Conservation (phyloP, 2,329 filamentous ascomycete species). For the Alternaria alternata region DNA sequence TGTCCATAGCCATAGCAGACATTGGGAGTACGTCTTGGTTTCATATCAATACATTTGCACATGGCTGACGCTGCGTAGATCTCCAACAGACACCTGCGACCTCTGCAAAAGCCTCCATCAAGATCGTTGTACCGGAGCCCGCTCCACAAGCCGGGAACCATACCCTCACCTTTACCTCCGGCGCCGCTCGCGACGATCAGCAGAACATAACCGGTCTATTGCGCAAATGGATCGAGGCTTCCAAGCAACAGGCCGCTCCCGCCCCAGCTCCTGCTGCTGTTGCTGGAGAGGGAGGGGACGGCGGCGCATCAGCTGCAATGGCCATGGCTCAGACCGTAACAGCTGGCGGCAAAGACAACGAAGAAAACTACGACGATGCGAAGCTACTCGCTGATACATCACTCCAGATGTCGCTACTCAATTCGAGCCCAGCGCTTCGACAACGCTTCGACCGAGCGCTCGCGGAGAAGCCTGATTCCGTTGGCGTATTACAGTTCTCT, state of each 20-base stretch:
- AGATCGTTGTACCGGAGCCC: constrained; percentile 79
- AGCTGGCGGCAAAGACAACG: constrained; percentile 54
- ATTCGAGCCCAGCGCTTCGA: constrained; percentile 76
- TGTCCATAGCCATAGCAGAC: constrained; percentile 75
- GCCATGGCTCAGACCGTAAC: constrained; percentile 75
- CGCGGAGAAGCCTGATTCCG: constrained; percentile 81
- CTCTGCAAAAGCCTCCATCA: constrained; percentile 91
- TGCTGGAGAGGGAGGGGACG: constrained; percentile 30
- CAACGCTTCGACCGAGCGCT: constrained; percentile 88
- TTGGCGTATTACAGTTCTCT: constrained; percentile 83
- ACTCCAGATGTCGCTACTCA: constrained; percentile 87
- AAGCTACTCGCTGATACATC: constrained; percentile 79
- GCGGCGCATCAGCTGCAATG: constrained; percentile 70
- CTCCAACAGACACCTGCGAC: constrained; percentile 92
- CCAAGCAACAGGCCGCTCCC: constrained; percentile 61
- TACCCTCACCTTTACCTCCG: constrained; percentile 88
- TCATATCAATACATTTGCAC: constrained; percentile 7
- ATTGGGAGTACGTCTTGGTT: constrained; percentile 77
- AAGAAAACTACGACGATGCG: constrained; percentile 81
- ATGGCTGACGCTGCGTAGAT: constrained; percentile 62
- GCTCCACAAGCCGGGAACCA: constrained; percentile 72
- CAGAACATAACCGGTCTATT: constrained; percentile 84
- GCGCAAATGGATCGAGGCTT: constrained; percentile 76
- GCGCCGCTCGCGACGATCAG: constrained; percentile 81
- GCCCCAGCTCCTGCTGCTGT: constrained; percentile 43